Evolutionary conservation across 345 rosid species (phyloP).

Genomic region (Kandelia obovata): DNA sequence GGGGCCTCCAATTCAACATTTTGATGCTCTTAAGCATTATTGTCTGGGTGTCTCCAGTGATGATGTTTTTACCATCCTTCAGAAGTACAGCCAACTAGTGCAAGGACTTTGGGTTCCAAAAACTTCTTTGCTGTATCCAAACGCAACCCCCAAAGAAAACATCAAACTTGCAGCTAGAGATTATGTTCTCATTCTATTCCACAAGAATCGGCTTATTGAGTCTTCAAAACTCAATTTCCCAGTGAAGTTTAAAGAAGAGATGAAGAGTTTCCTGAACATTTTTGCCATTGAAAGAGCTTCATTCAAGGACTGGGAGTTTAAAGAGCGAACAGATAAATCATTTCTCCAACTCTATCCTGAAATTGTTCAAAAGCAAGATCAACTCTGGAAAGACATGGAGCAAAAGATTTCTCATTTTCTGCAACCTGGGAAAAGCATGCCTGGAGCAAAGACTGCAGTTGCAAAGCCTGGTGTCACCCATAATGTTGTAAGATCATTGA

Average conservation of each 20-base stretch:
- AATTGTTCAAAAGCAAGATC: slow-evolving; percentile 41
- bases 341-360: slow-evolving; percentile 46
- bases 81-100: slow-evolving; percentile 54
- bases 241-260: slow-evolving; percentile 22
- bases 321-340: slow-evolving; percentile 35
- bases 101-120: slow-evolving; percentile 88
- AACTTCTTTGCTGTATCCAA: slow-evolving; percentile 40
- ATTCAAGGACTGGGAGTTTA: slow-evolving; percentile 55
- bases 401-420: slow-evolving; percentile 13
- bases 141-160: slow-evolving; percentile 8
- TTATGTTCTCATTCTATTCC: slow-evolving; percentile 49
- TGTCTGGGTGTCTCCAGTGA: slow-evolving; percentile 50
- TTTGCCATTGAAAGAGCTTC: slow-evolving; percentile 50
- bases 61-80: slow-evolving; percentile 51
- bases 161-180: slow-evolving; percentile 42
- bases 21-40: slow-evolving; percentile 56
- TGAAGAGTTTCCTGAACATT: slow-evolving; percentile 31
- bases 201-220: slow-evolving; percentile 35
- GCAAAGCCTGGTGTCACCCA: slow-evolving; percentile 23
- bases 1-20: slow-evolving; percentile 59
- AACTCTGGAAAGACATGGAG: slow-evolving; percentile 32
- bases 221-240: slow-evolving; percentile 21
- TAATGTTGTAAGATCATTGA: slow-evolving; percentile 35
- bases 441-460: slow-evolving; percentile 29
- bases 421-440: slow-evolving; percentile 27